These are phyloP conservation scores for Phaeophleospora eucalypticola DNA, from an alignment of 2,329 filamentous ascomycete species.

Conservation along the genomic window DNA sequence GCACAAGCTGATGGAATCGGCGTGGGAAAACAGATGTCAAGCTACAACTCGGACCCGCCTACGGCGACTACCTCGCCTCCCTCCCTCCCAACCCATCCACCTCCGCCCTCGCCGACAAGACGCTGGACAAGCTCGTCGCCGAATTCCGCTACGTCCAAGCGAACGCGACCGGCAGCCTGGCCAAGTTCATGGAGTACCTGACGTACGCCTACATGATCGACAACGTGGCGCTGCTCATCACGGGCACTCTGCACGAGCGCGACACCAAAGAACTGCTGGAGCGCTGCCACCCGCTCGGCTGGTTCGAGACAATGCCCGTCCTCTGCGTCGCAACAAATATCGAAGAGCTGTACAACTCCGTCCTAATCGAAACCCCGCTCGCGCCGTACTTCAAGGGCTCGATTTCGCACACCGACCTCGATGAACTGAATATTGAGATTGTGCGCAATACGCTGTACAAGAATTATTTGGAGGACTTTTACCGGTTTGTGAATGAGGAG, in stretches of 20 bases:
- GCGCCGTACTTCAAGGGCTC: constrained; percentile 97
- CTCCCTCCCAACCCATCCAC: constrained; percentile 96
- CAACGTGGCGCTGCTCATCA: constrained; percentile 96
- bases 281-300: constrained; percentile 91
- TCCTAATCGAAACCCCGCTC: constrained; percentile 92
- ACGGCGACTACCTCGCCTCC: constrained; percentile 91
- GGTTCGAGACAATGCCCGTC: constrained; percentile 98
- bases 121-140: constrained; percentile 94
- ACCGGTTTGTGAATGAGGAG: constrained; percentile 87
- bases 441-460: constrained; percentile 98
- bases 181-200: constrained; percentile 95
- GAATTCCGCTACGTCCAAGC: constrained; percentile 96
- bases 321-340: constrained; percentile 98
- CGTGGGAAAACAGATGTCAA: constrained; percentile 71
- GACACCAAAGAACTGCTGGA: constrained; percentile 94
- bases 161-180: constrained; percentile 84
- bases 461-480: constrained; percentile 98
- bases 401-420: constrained; percentile 90
- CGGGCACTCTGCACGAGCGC: constrained; percentile 92
- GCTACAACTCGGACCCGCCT: constrained; percentile 91
- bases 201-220: constrained; percentile 99
- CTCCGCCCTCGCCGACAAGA: constrained; percentile 87
- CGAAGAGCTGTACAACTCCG: constrained; percentile 97
- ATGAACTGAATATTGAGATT: constrained; percentile 99
- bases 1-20: neutral